Conservation (phyloP, 345 rosid species). For the Lenwebbia sp. region DNA sequence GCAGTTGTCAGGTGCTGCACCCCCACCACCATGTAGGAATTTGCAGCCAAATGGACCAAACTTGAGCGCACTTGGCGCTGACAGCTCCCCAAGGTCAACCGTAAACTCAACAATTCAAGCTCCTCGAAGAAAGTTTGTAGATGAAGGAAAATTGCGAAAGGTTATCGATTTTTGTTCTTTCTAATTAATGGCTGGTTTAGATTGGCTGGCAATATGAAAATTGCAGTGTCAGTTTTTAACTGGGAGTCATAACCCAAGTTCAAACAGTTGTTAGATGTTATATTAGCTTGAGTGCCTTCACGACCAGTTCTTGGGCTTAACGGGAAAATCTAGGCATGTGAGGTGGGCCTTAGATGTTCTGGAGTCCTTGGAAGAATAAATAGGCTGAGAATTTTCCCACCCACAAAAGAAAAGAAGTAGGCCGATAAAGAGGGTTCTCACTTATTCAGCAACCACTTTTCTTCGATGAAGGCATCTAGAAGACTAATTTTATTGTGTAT, state of each 20-base stretch:
- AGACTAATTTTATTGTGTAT: neutral
- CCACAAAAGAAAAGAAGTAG: neutral
- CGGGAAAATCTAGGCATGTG: neutral
- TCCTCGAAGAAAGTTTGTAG: constrained; percentile 94
- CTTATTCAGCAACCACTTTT: neutral
- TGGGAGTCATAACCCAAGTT: neutral
- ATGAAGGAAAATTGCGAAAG: constrained; percentile 97
- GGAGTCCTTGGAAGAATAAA: neutral
- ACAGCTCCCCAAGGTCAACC: constrained; percentile 59
- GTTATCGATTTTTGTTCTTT: constrained; percentile 15
- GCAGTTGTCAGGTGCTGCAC: constrained; percentile 80
- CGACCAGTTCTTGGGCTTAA: neutral
- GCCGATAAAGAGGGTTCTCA: neutral
- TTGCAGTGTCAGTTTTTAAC: neutral
- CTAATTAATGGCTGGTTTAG: neutral
- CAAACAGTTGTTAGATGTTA: neutral
- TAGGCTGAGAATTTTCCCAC: neutral
- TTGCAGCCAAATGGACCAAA: constrained; percentile 63
- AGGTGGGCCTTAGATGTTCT: neutral
- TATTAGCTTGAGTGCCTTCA: neutral
- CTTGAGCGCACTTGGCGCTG: constrained; percentile 29
- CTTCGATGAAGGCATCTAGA: neutral
- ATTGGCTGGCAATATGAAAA: neutral
- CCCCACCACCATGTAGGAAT: constrained; percentile 89
- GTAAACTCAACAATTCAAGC: constrained; percentile 82